Evolutionary conservation across 768 basidiomycete species (phyloP), one percentile per base, ranked within the genome.

Genomic region (Ephemerocybe angulata): DNA sequence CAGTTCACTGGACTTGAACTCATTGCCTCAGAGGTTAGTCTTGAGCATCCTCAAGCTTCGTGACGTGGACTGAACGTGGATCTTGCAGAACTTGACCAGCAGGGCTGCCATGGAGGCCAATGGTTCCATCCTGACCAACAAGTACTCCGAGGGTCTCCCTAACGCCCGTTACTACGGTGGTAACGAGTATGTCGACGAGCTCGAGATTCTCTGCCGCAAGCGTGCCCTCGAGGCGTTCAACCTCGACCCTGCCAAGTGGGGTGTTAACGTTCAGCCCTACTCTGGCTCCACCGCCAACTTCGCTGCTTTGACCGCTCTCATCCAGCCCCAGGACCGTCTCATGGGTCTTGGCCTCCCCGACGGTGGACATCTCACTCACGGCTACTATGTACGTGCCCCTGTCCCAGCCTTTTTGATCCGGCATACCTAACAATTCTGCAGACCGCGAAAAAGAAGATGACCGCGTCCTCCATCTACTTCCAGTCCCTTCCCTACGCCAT

Each of bases 391-490:
- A 65, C 62, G 85, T 76, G 24, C 31, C 37, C n/a, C 37, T 27
- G 8, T 42, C 52, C 30, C 27, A n/a, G 37, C 37, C 52, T 57
- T 19, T 57, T 40, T 19, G 47, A 50, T 42, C 37, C 33, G 47
- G 55, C 50, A 17, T 52, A 42, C 53, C 37, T 51, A 35, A 35
- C 44, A 56, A 43, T 59, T 54, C 48, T 59, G 27, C 63, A 92
- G 90, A 96, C 93, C 54, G 92, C 93, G 56, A 98, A 98, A 79
- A 97, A 98, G 81, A 98, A 99, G 76, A 98, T 99, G 87, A 98
- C 97, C 30, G 93, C 97, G 31, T 98, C 96, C 22, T 98, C 97
- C 19, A 98, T 99, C 76, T 98, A 98, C 80, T 99, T 98, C 88
- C 95, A 98, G 70, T 97, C 97, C 33, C 80, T 97, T 67, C 96